A percentile compares a stretch with the other conserved stretches of the same genome.
Conservation (phyloP, 2,329 filamentous ascomycete genomes). For the Exophiala phaeomuriformis region DNA sequence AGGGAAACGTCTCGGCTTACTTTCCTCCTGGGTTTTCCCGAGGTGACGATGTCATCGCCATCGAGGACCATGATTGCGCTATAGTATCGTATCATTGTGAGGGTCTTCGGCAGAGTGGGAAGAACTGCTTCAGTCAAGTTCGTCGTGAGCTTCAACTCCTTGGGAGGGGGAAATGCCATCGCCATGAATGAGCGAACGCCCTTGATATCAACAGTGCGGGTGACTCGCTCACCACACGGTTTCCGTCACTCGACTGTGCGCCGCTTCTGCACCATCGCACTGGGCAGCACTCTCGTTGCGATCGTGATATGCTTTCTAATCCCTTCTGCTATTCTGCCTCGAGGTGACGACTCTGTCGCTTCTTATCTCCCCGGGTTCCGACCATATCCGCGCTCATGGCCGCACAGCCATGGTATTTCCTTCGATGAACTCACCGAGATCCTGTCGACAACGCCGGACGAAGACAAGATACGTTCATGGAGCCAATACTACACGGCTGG, state of each 20-base stretch:
- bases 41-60: neutral
- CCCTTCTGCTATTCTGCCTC: constrained; percentile 33
- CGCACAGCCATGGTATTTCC: constrained; percentile 40
- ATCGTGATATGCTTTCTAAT: constrained; percentile 38
- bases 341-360: constrained; percentile 33
- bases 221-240: constrained; percentile 35
- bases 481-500: constrained; percentile 71
- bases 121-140: neutral
- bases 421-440: constrained; percentile 51
- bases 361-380: constrained; percentile 37
- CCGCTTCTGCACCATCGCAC: constrained; percentile 36
- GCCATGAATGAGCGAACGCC: constrained; percentile 32
- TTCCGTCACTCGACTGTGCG: constrained; percentile 37
- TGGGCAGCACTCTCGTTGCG: constrained; percentile 35
- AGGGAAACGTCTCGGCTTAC: neutral
- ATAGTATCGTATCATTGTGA: neutral
- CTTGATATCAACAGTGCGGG: constrained; percentile 35
- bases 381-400: constrained; percentile 38
- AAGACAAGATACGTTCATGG: constrained; percentile 59
- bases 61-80: neutral
- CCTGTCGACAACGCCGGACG: constrained; percentile 48
- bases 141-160: neutral
- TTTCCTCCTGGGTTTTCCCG: neutral
- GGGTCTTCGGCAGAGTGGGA: neutral
- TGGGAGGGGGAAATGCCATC: neutral